Evolutionary conservation across 2,329 filamentous ascomycete species (phyloP), one percentile per base, ranked within the genome.

Genomic region (Aspergillus candidus): DNA sequence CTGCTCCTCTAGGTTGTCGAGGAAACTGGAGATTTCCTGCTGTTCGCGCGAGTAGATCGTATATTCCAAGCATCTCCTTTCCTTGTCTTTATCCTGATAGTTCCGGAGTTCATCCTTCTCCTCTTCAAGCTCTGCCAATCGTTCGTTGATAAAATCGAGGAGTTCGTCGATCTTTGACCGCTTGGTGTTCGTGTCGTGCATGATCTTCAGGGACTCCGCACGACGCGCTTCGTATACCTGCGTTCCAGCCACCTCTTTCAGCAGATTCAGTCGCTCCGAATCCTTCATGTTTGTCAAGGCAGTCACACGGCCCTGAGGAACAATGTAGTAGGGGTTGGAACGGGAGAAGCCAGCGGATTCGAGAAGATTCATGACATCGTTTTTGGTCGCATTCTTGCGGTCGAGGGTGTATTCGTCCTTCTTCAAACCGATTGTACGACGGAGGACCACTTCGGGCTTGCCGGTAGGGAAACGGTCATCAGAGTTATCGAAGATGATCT

Each of bases 261-360:
- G 72, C 47, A 98, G 73, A 54, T 86, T 90, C 50, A 98, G 71
- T 41, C 93, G 81, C 65, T 96, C 90, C 1, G 83, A 82, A 65
- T 98, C 93, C 68, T 96, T 96, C 93, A 98, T 98, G 65, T 97
- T 98, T 35, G 93, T 98, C 61, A 98, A 75, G 17, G 88, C 84
- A 0, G 93, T 97, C 48, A 98, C 90, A 61, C 93, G 88, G 42
- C 93, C 93, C 66, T 98, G 93, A 0, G 94, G 93, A 2, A 98
- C 94, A 58, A 98, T 98, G 67, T 98, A 98, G 75, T 97, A 98
- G 18, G 93, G 93, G 65, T 98, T 98, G 45, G 90, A 95, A 54
- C 89, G 83, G 49, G 91, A 97, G 68, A 98, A 97, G 14, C 93
- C 93, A 11, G 93, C 93, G 6, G 89, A 94, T 66, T 98, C 93